Evolutionary conservation across 2,329 filamentous ascomycete species (phyloP).

Genomic region (Grosmannia huntii): DNA sequence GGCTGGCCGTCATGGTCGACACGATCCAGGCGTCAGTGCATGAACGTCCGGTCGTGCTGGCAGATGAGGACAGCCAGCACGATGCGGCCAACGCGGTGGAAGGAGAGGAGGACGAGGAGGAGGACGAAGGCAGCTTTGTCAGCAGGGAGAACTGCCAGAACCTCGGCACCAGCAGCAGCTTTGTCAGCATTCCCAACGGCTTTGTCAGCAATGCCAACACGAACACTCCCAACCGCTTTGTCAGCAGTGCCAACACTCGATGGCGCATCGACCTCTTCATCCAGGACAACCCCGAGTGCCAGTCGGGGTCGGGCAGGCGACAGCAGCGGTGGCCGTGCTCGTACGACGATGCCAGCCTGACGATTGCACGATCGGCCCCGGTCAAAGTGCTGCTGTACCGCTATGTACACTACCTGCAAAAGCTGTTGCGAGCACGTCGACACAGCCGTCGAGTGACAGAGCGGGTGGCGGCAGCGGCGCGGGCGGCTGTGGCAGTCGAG

Average conservation of each 20-base stretch:
- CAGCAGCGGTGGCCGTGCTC: conserved; percentile 38
- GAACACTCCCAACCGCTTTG: too few species aligned
- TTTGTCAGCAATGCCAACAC: too few species aligned
- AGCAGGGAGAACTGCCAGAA: background rate
- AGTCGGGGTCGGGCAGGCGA: conserved; percentile 4
- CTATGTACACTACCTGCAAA: conserved; percentile 42
- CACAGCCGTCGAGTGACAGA: conserved; percentile 1
- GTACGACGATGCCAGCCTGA: conserved; percentile 34
- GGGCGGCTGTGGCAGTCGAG: conserved; percentile 25
- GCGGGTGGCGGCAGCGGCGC: conserved; percentile 9
- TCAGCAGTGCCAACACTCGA: conserved; percentile 2
- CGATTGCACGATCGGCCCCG: conserved; percentile 38
- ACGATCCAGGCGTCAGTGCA: conserved; percentile 42
- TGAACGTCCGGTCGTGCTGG: conserved; percentile 22
- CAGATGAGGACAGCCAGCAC: conserved; percentile 27
- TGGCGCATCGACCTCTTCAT: conserved; percentile 25
- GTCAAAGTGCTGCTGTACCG: conserved; percentile 48
- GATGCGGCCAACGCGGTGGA: conserved; percentile 16
- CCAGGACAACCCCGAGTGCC: conserved; percentile 17
- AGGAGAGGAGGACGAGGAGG: conserved; percentile 6
- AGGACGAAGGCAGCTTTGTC: background rate
- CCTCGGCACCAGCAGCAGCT: background rate
- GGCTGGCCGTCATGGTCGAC: conserved; percentile 47
- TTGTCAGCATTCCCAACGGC: background rate
- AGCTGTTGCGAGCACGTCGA: conserved; percentile 24